A percentile compares a stretch with the other conserved stretches of the same genome.
Evolutionary conservation across 2,329 filamentous ascomycete species (phyloP).

Genomic region (Byssoonygena ceratinophila): DNA sequence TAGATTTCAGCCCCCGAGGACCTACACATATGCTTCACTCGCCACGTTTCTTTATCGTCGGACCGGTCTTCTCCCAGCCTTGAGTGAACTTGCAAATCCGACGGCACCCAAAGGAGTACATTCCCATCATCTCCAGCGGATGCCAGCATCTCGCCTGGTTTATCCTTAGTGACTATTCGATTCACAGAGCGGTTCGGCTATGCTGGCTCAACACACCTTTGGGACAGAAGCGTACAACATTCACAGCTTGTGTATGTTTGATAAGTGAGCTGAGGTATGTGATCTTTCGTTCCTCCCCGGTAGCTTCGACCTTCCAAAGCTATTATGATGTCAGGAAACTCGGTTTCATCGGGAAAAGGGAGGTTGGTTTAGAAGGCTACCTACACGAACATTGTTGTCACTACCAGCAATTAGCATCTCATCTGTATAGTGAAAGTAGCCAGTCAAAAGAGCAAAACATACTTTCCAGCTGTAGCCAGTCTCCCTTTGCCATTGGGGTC

Average conservation of each 20-base stretch:
- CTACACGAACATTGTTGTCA: constrained; percentile 88
- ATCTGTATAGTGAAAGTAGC: neutral
- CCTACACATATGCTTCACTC: constrained; percentile 94
- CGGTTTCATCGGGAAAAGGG: constrained; percentile 17
- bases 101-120: constrained; percentile 88
- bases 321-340: constrained; percentile 33
- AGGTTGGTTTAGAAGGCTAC: constrained; percentile 25
- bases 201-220: constrained; percentile 54
- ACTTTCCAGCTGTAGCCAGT: constrained; percentile 81
- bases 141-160: constrained; percentile 73
- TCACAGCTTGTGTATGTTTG: constrained; percentile 94
- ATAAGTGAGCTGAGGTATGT: constrained; percentile 83
- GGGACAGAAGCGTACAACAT: constrained; percentile 92
- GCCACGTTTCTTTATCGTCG: constrained; percentile 95
- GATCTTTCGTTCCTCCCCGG: constrained; percentile 77
- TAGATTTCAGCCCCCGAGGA: constrained; percentile 94
- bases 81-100: constrained; percentile 57
- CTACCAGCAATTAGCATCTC: constrained; percentile 21
- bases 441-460: constrained; percentile 20
- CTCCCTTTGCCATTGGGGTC: constrained; percentile 85
- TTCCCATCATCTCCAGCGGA: constrained; percentile 97
- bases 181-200: neutral
- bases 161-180: neutral
- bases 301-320: constrained; percentile 83
- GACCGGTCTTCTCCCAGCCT: constrained; percentile 71